Percentiles rank a stretch among this genome's conserved stretches.
Conservation (phyloP, 1,139 yeast species). For the Kurtzmaniella quercitrusa region DNA sequence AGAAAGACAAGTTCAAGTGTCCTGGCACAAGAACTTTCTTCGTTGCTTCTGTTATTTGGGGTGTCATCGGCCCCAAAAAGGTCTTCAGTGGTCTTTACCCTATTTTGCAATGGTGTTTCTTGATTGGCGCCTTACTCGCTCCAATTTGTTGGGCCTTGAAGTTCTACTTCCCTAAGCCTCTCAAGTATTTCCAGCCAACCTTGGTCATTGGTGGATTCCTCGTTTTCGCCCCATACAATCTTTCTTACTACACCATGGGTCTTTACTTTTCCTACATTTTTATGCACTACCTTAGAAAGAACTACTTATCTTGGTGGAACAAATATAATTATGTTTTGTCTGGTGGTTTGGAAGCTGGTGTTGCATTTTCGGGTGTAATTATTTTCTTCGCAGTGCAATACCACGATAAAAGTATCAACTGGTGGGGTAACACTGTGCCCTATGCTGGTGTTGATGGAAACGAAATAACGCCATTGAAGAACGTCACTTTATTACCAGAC, state of each 20-base stretch:
- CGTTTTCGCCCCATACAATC: slow-evolving; percentile 46
- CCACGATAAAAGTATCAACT: slow-evolving; percentile 30
- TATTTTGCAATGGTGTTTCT: slow-evolving; percentile 45
- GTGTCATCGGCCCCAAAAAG: slow-evolving; percentile 56
- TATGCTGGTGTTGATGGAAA: slow-evolving; percentile 40
- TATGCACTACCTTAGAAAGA: slow-evolving; percentile 43
- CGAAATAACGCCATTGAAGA: slow-evolving; percentile 3
- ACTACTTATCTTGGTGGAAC: slow-evolving; percentile 52
- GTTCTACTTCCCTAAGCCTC: slow-evolving; percentile 26
- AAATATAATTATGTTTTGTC: slow-evolving; percentile 54
- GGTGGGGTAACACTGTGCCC: slow-evolving; percentile 60
- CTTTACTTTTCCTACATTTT: slow-evolving; percentile 37
- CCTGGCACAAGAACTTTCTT: slow-evolving; percentile 45
- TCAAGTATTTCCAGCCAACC: slow-evolving; percentile 41
- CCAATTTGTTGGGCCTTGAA: slow-evolving; percentile 38
- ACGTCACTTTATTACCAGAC: slow-evolving; percentile 22
- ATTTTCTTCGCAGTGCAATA: slow-evolving; percentile 54
- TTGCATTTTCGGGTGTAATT: slow-evolving; percentile 47
- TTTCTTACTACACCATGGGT: slow-evolving; percentile 45
- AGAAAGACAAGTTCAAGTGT: slow-evolving; percentile 45
- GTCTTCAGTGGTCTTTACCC: slow-evolving; percentile 48
- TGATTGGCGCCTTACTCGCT: slow-evolving; percentile 49
- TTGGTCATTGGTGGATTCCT: slow-evolving; percentile 36
- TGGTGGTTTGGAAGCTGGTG: slow-evolving; percentile 49
- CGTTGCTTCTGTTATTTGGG: slow-evolving; percentile 59